Evolutionary conservation across 75 land plant species (phyloP), one percentile per base, ranked within the genome.

Genomic region (Selaginella tamariscina): DNA sequence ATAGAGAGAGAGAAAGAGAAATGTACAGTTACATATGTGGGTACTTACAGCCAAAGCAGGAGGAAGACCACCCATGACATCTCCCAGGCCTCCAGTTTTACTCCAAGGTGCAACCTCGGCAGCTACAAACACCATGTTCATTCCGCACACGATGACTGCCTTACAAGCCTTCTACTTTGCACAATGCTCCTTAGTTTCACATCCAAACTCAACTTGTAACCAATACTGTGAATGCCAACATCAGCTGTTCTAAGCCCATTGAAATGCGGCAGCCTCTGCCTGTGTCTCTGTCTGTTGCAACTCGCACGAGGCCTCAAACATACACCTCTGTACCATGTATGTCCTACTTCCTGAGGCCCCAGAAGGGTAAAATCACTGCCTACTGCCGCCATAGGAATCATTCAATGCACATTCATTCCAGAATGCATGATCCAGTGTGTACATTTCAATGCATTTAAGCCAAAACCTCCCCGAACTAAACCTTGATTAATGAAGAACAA

Each of bases 81-180:
- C 98, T 60, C 94, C 97, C 28, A 92, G 87, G 1, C 97, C 97
- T 9, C 97, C 97, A 57, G 97, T 92, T 74, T 93, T 89, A 70
- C 98, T 84, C 98, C 98, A 93, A 24, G 98, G 98, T 60, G 76
- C 78, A 24, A 74, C 75, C 74, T 93, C 98, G 56, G 89, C 74
- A 24, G 77, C 64, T 27, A 88, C 81, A 66, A 86, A 79, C 18
- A 88, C 71, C 8, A 88, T 5, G 64, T 77, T 83, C 86, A 88
- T 85, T 49, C 95, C 91, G 27, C 24, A 84, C 20, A 77, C 39
- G 44, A 86, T 68, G 18, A 77, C 39, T 32, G 82, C 70, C 49
- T 39, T 39, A 5, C 49, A n/a, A n/a, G 49, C 15, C 15, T 39
- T 5, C 15, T 39, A 5, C 49, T 5, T 39, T 5, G 49, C 5